phyloP scores from a whole-genome alignment of 306 rosid genomes.

The Ziziphus jujuba region DNA sequence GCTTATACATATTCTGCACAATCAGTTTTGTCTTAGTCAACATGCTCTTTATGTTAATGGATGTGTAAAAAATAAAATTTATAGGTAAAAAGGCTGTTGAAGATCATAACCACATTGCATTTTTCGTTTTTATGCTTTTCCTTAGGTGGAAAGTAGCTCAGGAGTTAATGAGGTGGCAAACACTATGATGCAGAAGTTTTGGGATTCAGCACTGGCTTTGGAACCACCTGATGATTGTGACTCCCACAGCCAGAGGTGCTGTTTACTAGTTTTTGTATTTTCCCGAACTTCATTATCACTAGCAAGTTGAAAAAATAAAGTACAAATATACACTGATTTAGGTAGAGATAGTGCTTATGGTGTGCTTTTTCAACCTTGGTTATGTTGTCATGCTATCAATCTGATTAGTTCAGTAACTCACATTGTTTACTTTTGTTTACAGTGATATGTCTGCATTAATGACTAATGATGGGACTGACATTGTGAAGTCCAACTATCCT shows the following conservation, averaged over 20 bases:
- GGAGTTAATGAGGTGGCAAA: slow-evolving; percentile 75
- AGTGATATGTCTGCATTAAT: slow-evolving; percentile 76
- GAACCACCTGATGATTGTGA: slow-evolving; percentile 92
- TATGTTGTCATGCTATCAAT: slow-evolving; percentile 15
- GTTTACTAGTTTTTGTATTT: neutral
- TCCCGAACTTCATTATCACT: neutral
- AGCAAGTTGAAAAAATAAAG: neutral
- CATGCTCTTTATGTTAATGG: neutral
- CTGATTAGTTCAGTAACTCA: slow-evolving; percentile 23
- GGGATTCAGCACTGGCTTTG: slow-evolving; percentile 86
- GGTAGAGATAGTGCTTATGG: neutral
- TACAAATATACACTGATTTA: neutral
- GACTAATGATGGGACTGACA: slow-evolving; percentile 68
- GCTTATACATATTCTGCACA: too few relatives aligned
- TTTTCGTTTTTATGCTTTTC: neutral
- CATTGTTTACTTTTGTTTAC: slow-evolving; percentile 31
- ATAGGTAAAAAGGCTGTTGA: too few relatives aligned
- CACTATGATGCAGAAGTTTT: slow-evolving; percentile 92
- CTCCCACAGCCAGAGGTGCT: slow-evolving; percentile 56
- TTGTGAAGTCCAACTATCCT: slow-evolving; percentile 47
- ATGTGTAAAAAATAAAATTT: too few relatives aligned
- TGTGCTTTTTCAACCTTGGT: neutral
- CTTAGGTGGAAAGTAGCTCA: slow-evolving; percentile 74
- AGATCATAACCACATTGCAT: too few relatives aligned
- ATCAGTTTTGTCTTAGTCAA: too few relatives aligned